phyloP scores from a whole-genome alignment of 139 green algal species.

The Tetraselmis striata region DNA sequence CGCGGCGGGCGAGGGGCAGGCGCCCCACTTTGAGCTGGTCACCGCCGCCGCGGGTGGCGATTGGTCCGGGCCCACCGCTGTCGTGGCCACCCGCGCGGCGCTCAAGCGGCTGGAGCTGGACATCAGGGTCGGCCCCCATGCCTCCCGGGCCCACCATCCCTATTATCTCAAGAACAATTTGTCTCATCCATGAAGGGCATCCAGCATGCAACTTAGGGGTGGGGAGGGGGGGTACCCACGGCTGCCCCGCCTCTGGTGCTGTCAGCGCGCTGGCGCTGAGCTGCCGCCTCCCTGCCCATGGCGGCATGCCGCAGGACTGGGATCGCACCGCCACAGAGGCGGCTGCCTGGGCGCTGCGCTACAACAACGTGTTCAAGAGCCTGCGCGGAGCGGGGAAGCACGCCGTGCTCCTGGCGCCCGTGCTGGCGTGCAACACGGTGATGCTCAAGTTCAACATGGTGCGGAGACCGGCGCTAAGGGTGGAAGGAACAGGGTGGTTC shows the following conservation, averaged over 20 bases:
- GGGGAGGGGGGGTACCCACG: too few species aligned
- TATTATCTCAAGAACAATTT: too few species aligned
- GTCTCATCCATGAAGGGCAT: too few species aligned
- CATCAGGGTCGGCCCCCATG: neutral
- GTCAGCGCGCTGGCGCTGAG: too few species aligned
- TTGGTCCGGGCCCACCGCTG: neutral
- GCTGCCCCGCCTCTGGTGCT: too few species aligned
- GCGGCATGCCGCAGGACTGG: neutral
- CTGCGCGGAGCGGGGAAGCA: too few species aligned
- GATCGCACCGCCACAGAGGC: neutral
- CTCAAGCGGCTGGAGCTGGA: neutral
- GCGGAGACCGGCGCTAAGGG: too few species aligned
- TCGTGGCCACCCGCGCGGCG: neutral
- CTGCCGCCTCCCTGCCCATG: too few species aligned
- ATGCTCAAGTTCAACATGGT: neutral
- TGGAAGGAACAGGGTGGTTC: too few species aligned
- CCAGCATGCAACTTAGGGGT: too few species aligned
- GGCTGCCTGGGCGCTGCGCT: neutral
- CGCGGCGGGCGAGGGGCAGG: neutral
- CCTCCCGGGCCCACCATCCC: too few species aligned
- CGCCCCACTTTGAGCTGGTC: neutral
- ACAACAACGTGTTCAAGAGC: neutral
- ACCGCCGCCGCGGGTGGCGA: neutral
- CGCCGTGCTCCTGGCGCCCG: neutral
- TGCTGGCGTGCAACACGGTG: neutral